These are phyloP conservation scores for Calycina herbarum DNA, from an alignment of 2,329 filamentous ascomycete species.

Conservation along the genomic window DNA sequence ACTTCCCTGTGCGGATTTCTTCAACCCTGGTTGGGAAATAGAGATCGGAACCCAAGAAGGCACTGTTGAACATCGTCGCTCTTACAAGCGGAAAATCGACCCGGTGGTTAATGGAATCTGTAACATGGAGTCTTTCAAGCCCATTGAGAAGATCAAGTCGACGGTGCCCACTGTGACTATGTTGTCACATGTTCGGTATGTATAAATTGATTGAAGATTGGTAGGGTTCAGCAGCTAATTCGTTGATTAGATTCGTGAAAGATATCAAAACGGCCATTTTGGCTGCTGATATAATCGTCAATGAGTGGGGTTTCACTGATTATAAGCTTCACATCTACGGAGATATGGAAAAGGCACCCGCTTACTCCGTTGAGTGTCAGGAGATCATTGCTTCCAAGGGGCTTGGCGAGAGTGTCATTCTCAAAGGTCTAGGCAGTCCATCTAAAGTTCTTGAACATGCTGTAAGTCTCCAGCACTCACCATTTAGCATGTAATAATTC, in stretches of 20 bases:
- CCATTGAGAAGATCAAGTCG: constrained; percentile 58
- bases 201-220: not conserved
- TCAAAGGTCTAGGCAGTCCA: constrained; percentile 35
- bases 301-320: constrained; percentile 63
- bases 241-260: constrained; percentile 47
- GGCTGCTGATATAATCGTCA: constrained; percentile 64
- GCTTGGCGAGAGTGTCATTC: constrained; percentile 26
- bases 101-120: constrained; percentile 66
- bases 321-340: constrained; percentile 64
- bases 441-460: constrained; percentile 39
- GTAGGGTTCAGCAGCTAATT: not conserved
- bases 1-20: constrained; percentile 57
- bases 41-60: constrained; percentile 61
- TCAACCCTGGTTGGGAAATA: constrained; percentile 64
- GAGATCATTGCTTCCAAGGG: constrained; percentile 36
- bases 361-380: constrained; percentile 60
- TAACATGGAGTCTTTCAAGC: constrained; percentile 57
- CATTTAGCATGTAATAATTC: not conserved
- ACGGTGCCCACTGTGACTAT: constrained; percentile 62
- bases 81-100: constrained; percentile 60
- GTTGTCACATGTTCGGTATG: constrained; percentile 58
- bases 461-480: not conserved
- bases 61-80: constrained; percentile 55
- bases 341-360: constrained; percentile 61
- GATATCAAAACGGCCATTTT: constrained; percentile 65